Conservation (phyloP, 805 yeast species). For the Komagataella kurtzmanii region DNA sequence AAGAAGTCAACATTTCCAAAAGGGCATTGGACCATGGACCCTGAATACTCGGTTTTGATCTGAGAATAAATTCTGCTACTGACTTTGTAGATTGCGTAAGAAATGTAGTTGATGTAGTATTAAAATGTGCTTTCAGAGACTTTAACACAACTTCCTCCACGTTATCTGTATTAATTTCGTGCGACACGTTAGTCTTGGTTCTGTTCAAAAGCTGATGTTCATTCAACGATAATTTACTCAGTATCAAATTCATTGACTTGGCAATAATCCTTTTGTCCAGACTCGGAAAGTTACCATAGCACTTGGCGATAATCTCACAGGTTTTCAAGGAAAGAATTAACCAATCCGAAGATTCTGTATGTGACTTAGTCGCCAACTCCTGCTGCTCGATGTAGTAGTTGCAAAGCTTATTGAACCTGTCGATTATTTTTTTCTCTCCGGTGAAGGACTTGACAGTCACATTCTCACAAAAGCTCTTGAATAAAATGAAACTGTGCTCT, state of each 20-base stretch:
- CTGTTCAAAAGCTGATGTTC: slow-evolving; percentile 15
- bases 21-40: slow-evolving; percentile 35
- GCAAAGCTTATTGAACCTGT: slow-evolving; percentile 20
- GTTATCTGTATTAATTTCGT: slow-evolving; percentile 6
- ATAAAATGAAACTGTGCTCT: slow-evolving; percentile 36
- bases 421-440: slow-evolving; percentile 30
- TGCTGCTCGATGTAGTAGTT: slow-evolving; percentile 7
- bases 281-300: slow-evolving; percentile 20
- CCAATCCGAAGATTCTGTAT: slow-evolving; percentile 29
- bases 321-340: slow-evolving; percentile 25
- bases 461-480: slow-evolving; percentile 23
- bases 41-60: slow-evolving; percentile 10
- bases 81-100: slow-evolving; percentile 41
- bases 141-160: slow-evolving; percentile 7
- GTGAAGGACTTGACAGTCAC: slow-evolving; percentile 25
- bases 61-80: slow-evolving; percentile 30
- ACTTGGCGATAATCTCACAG: slow-evolving; percentile 22
- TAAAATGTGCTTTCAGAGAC: slow-evolving; percentile 48
- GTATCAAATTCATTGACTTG: slow-evolving; percentile 20
- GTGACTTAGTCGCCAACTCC: slow-evolving; percentile 10
- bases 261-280: slow-evolving; percentile 18
- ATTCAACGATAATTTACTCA: slow-evolving; percentile 7
- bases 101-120: slow-evolving; percentile 48
- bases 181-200: background rate
- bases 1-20: slow-evolving; percentile 48